Evolutionary conservation across 2,329 filamentous ascomycete species (phyloP).

Genomic region (Hortaea werneckii): DNA sequence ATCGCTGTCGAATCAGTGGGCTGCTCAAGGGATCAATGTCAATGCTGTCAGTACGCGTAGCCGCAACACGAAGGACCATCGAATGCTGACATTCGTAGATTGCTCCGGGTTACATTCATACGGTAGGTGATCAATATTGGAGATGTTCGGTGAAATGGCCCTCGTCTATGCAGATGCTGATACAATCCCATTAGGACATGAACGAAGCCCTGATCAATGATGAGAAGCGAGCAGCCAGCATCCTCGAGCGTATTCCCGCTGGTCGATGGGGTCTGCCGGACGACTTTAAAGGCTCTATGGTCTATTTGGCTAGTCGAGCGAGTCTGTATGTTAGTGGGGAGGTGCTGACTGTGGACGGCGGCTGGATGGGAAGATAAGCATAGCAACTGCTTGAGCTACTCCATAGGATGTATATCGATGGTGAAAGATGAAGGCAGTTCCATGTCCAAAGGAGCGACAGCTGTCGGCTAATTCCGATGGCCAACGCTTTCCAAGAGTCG

Average conservation of each 20-base stretch:
- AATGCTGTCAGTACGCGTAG: conserved; percentile 45
- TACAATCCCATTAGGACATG: conserved; percentile 51
- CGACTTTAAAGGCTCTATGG: conserved; percentile 73
- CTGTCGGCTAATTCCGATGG: no score
- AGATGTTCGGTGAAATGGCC: no score
- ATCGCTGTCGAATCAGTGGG: conserved; percentile 78
- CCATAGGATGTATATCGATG: no score
- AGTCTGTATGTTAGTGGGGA: conserved; percentile 75
- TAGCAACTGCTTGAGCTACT: neutral
- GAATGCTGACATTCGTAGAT: conserved; percentile 33
- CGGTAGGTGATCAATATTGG: conserved; percentile 22
- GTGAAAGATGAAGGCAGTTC: no score
- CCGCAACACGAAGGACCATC: neutral
- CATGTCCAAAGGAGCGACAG: no score
- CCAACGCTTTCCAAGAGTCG: no score
- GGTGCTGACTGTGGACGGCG: conserved; percentile 73
- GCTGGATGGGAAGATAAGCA: conserved; percentile 46
- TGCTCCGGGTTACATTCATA: conserved; percentile 79
- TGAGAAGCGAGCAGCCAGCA: conserved; percentile 56
- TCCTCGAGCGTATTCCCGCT: conserved; percentile 70
- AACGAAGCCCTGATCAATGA: conserved; percentile 72
- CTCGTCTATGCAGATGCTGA: no score
- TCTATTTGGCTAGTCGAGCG: conserved; percentile 67
- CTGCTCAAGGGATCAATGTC: conserved; percentile 62
- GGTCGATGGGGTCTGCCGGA: conserved; percentile 74